A percentile compares a stretch with the other conserved stretches of the same genome.
Evolutionary conservation across 1,139 yeast species (phyloP).

Genomic region (Candida sp.): DNA sequence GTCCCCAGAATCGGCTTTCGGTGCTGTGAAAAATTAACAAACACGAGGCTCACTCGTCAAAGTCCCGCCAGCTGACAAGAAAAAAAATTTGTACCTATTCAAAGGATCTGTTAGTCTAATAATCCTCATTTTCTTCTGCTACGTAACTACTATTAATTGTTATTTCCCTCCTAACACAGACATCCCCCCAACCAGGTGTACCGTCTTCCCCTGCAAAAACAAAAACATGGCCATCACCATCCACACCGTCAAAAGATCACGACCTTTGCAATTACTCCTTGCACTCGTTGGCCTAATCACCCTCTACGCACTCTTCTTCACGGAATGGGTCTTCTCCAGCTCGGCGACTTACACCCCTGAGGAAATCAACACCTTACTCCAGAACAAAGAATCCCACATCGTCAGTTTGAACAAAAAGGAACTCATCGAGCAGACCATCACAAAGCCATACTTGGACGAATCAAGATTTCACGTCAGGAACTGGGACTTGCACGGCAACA

Average conservation of each 20-base stretch:
- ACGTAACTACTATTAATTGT: neutral
- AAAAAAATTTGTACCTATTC: neutral
- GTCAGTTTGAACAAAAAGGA: slow-evolving; percentile 40
- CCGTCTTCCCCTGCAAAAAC: no score
- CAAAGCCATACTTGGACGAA: slow-evolving; percentile 49
- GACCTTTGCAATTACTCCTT: slow-evolving; percentile 13
- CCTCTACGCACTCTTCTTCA: slow-evolving; percentile 8
- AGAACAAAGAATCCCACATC: slow-evolving; percentile 37
- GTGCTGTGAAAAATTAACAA: neutral
- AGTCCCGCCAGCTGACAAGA: neutral
- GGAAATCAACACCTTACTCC: slow-evolving; percentile 44
- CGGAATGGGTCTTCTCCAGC: slow-evolving; percentile 5
- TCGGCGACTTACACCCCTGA: slow-evolving; percentile 41
- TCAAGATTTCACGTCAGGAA: slow-evolving; percentile 41
- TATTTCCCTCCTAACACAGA: neutral
- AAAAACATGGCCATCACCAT: neutral
- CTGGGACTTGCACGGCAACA: slow-evolving; percentile 62
- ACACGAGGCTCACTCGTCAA: neutral
- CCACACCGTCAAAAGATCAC: slow-evolving; percentile 11
- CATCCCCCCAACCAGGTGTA: no score
- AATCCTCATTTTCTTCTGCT: no score
- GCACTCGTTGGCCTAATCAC: slow-evolving; percentile 9
- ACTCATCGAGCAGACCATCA: slow-evolving; percentile 35
- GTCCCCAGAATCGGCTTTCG: slow-evolving; percentile 1
- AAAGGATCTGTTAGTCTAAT: neutral